Conservation (phyloP, 2,329 filamentous ascomycete genomes). For the Verticillium nubilum region DNA sequence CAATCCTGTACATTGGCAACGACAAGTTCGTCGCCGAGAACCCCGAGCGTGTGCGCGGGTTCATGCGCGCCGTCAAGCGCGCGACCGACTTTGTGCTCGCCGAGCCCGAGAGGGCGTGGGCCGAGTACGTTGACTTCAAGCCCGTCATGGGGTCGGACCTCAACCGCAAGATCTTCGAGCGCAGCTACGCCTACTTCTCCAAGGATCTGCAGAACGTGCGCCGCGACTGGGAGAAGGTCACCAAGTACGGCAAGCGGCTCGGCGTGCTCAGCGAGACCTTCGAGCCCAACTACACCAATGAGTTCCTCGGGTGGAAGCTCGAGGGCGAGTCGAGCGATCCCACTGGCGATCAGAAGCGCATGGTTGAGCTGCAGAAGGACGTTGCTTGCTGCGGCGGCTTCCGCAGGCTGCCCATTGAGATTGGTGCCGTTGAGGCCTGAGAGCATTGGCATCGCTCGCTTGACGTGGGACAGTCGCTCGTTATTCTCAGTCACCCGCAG, state of each 20-base stretch:
- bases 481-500: background rate
- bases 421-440: background rate
- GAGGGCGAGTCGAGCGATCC: slow-evolving; percentile 63
- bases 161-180: slow-evolving; percentile 76
- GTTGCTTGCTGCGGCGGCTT: slow-evolving; percentile 63
- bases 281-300: slow-evolving; percentile 69
- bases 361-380: slow-evolving; percentile 62
- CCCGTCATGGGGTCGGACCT: slow-evolving; percentile 61
- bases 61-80: slow-evolving; percentile 67
- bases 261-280: slow-evolving; percentile 61
- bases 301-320: slow-evolving; percentile 61
- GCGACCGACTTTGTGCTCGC: slow-evolving; percentile 68
- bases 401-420: slow-evolving; percentile 33
- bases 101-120: slow-evolving; percentile 57
- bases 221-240: slow-evolving; percentile 75
- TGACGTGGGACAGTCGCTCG: background rate
- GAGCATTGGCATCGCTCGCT: background rate
- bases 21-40: slow-evolving; percentile 62
- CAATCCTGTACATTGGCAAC: slow-evolving; percentile 76
- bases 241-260: slow-evolving; percentile 68
- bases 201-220: slow-evolving; percentile 68
- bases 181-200: slow-evolving; percentile 72
- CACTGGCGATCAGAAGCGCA: slow-evolving; percentile 67
- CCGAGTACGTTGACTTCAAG: slow-evolving; percentile 67
- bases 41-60: slow-evolving; percentile 59